phyloP scores from a whole-genome alignment of 495 filamentous ascomycete genomes.

The Penicillium maclennaniae region DNA sequence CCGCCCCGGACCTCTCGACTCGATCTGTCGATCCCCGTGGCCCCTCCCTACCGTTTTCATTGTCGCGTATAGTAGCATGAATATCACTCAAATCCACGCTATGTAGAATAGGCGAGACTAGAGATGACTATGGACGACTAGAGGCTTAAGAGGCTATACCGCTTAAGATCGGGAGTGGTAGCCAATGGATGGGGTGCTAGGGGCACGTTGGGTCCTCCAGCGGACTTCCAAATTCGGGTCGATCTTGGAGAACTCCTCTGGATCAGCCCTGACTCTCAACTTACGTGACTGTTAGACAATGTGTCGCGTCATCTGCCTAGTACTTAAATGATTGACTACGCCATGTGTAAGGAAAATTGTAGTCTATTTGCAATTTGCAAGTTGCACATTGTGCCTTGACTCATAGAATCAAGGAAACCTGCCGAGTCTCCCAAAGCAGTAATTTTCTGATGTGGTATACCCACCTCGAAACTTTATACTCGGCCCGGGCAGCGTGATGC shows the following conservation, averaged over 20 bases:
- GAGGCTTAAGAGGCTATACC: neutral
- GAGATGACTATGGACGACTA: neutral
- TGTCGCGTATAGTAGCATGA: constrained; percentile 9
- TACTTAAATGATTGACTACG: neutral
- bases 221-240: constrained; percentile 30
- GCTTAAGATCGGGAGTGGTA: constrained; percentile 9
- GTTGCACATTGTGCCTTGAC: neutral
- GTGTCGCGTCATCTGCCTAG: neutral
- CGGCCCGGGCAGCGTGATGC: constrained; percentile 26
- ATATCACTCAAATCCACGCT: neutral
- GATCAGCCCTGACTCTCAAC: constrained; percentile 3
- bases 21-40: constrained; percentile 5
- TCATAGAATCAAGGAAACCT: neutral
- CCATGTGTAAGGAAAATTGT: neutral
- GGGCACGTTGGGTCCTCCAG: constrained; percentile 7
- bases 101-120: neutral
- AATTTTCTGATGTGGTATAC: constrained; percentile 22
- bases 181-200: constrained; percentile 14
- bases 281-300: neutral
- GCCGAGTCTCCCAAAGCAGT: constrained; percentile 13
- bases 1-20: neutral
- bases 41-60: neutral
- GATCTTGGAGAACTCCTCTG: constrained; percentile 22
- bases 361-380: neutral
- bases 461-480: constrained; percentile 16